Percentiles rank a stretch among this genome's conserved stretches.
phyloP scores from a whole-genome alignment of 2,329 filamentous ascomycete genomes.

The Gnomoniopsis sp. region DNA sequence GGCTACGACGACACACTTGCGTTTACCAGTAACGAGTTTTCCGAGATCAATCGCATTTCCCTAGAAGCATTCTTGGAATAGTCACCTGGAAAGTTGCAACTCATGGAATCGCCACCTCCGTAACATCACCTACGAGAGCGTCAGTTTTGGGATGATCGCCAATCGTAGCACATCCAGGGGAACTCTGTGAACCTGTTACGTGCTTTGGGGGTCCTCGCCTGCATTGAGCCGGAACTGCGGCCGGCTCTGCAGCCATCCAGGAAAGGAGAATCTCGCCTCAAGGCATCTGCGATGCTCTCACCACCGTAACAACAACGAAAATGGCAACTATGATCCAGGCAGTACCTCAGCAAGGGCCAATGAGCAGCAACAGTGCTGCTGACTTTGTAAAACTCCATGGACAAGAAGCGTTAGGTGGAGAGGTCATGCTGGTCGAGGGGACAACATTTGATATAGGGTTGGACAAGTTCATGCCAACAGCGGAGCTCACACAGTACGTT shows the following conservation, averaged over 20 bases:
- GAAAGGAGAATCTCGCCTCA: not conserved
- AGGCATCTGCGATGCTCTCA: not conserved
- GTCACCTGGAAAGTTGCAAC: too few relatives aligned
- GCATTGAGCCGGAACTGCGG: too few relatives aligned
- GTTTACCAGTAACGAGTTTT: too few relatives aligned
- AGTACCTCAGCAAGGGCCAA: not conserved
- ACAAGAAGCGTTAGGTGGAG: not conserved
- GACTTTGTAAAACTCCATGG: not conserved
- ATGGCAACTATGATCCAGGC: not conserved
- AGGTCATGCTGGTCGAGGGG: not conserved
- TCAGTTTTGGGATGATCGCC: too few relatives aligned
- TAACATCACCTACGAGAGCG: too few relatives aligned
- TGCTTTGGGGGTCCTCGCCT: too few relatives aligned
- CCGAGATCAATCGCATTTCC: too few relatives aligned
- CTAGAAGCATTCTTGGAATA: too few relatives aligned
- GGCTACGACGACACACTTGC: too few relatives aligned
- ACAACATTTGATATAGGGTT: not conserved
- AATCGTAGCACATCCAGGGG: too few relatives aligned
- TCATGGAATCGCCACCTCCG: too few relatives aligned
- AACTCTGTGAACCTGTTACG: too few relatives aligned
- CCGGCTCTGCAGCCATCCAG: not conserved
- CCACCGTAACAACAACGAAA: not conserved
- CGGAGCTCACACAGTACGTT: not conserved
- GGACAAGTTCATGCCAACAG: not conserved
- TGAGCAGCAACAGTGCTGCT: not conserved